phyloP scores from a whole-genome alignment of 371 early-diverging fungal species.

The Blyttiomyces sp. region DNA sequence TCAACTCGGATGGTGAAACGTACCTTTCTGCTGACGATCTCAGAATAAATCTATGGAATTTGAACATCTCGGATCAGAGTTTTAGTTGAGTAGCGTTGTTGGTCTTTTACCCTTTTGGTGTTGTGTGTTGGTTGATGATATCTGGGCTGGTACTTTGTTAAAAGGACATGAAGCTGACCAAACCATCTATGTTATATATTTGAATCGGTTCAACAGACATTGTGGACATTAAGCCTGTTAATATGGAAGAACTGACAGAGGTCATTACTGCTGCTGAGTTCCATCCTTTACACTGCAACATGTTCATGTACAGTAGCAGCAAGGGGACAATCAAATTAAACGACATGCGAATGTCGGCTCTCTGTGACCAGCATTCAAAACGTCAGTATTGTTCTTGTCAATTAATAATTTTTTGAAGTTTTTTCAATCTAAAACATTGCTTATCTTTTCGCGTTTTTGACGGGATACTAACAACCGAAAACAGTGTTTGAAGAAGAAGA shows the following conservation, averaged over 20 bases:
- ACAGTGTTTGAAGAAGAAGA: conserved; percentile 91
- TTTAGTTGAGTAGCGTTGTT: too few species aligned
- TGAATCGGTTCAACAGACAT: conserved; percentile 65
- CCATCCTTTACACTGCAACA: conserved; percentile 91
- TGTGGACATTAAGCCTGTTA: conserved; percentile 98
- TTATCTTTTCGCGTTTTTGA: conserved; percentile 14
- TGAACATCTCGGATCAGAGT: conserved; percentile 93
- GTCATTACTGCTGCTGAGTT: conserved; percentile 99
- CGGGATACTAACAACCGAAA: too few species aligned
- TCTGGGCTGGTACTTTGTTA: too few species aligned
- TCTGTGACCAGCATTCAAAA: conserved; percentile 92
- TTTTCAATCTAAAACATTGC: too few species aligned
- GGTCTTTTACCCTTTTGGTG: not conserved
- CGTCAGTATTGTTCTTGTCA: conserved; percentile 44
- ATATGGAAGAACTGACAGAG: conserved; percentile 98
- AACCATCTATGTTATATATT: too few species aligned
- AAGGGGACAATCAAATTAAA: conserved; percentile 95
- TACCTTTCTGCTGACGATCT: conserved; percentile 98
- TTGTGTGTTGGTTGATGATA: too few species aligned
- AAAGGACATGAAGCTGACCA: not conserved
- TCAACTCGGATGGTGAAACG: conserved; percentile 96
- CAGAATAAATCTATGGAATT: conserved; percentile 97
- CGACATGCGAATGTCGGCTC: conserved; percentile 93
- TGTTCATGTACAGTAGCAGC: conserved; percentile 97
- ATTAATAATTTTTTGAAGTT: not conserved